Base-by-base conservation (phyloP, 208 protist species). In the Blastocrithidia nonstop region DNA sequence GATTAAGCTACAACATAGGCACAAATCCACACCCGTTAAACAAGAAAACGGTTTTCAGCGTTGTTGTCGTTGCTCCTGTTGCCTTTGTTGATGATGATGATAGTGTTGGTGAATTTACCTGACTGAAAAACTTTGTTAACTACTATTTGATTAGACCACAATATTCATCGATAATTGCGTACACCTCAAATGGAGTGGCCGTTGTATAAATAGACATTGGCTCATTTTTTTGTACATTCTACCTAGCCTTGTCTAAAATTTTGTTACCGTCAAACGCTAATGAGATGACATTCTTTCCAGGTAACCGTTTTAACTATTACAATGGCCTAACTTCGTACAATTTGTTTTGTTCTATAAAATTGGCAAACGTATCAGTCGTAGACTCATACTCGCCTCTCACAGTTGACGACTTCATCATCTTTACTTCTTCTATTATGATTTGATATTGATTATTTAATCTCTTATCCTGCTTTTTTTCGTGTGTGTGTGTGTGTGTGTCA, bases 231-330 rank as follows among this genome's bases (percentile, higher is more conserved):
- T 71, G 68, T 31, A 92, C 69, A 11, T 61, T 48, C 21, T 71
- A 46, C n/a, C 67, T 71, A 37, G 86, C 64, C 6, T 76, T 58
- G 27, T 88, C 71, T 38, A 92, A 65, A 35, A 92, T 50, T 42
- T 73, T 83, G 52, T 63, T 74, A n/a, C 83, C 83, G 54, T 92
- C 83, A 24, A 88, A 69, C 0, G 53, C 75, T 22, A 92, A 46
- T 17, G 56, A 56, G 4, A 91, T 63, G 11, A 69, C 27, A 29
- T 72, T 71, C 4, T 57, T 69, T 26, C 60, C 68, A 4, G 70
- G 56, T 20, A 83, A 41, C 37, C 54, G 46, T 16, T 40, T 51
- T 42, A 86, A 51, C 24, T 84, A 50, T 7, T 38, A 54, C 23
- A 85, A 57, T 22, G 64, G 66, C 23, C 52, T 66, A 44, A 68